These are phyloP conservation scores for Candida sphagnicola DNA, from an alignment of 805 yeast genomes.

Conservation along the genomic window DNA sequence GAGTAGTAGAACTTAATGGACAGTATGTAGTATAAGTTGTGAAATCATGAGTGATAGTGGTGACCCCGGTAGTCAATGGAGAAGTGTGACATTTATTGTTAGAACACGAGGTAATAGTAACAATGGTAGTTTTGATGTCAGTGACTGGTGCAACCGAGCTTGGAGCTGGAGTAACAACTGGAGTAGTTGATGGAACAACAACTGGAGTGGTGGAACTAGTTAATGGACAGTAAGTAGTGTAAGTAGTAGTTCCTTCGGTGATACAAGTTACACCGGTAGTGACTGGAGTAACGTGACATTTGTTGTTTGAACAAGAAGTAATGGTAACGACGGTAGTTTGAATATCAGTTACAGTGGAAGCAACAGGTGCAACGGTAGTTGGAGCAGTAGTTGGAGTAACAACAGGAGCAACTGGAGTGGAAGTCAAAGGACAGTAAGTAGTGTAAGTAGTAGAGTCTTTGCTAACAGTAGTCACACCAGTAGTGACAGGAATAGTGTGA, in stretches of 20 bases:
- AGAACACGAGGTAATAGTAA: constrained; percentile 37
- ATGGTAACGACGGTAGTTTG: constrained; percentile 23
- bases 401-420: constrained; percentile 10
- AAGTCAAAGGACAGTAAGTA: constrained; percentile 30
- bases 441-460: constrained; percentile 35
- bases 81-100: constrained; percentile 25
- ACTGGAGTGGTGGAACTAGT: constrained; percentile 8
- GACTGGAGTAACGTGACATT: constrained; percentile 18
- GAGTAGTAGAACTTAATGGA: constrained; percentile 2
- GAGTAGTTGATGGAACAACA: constrained; percentile 5
- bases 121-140: constrained; percentile 19
- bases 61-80: constrained; percentile 31
- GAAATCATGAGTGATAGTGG: constrained; percentile 16
- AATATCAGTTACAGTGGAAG: constrained; percentile 14
- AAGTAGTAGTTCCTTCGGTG: constrained; percentile 30
- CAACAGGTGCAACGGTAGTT: constrained; percentile 17
- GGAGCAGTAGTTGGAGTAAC: constrained; percentile 10
- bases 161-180: constrained; percentile 8
- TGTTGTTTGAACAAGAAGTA: constrained; percentile 24
- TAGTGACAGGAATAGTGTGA: constrained; percentile 17
- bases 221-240: constrained; percentile 37
- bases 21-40: constrained; percentile 19
- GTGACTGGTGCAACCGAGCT: constrained; percentile 4
- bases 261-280: constrained; percentile 22
- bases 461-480: constrained; percentile 22